Evolutionary conservation across 768 basidiomycete species (phyloP).

Genomic region (Leccinum longicurvipes): DNA sequence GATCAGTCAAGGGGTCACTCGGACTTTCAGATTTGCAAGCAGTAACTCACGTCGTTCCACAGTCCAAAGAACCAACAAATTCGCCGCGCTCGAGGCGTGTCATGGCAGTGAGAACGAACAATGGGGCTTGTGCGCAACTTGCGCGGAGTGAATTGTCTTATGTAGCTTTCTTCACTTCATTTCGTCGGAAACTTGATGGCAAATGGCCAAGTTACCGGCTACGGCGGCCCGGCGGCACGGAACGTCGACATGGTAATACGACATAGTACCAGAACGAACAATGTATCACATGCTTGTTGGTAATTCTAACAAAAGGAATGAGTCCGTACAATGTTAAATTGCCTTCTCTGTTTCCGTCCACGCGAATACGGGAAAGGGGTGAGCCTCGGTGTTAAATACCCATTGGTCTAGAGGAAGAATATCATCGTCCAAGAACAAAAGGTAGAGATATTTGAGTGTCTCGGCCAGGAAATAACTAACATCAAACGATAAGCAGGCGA

Average conservation of each 20-base stretch:
- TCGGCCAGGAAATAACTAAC: constrained; percentile 53
- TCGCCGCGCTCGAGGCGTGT: constrained; percentile 56
- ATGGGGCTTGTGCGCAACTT: not conserved
- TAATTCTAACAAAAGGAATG: not conserved
- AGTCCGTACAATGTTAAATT: constrained; percentile 23
- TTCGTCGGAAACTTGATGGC: not conserved
- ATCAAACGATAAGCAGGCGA: not conserved
- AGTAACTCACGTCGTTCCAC: constrained; percentile 82
- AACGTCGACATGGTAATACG: not conserved
- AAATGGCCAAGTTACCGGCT: not conserved
- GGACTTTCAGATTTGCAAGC: not conserved
- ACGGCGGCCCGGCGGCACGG: not conserved
- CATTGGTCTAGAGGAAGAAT: constrained; percentile 50
- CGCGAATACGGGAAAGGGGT: constrained; percentile 68
- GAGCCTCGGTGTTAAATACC: constrained; percentile 73
- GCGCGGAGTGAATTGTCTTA: constrained; percentile 9
- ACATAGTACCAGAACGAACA: not conserved
- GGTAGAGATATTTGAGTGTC: constrained; percentile 70
- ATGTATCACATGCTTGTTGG: not conserved
- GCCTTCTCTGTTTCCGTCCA: constrained; percentile 56
- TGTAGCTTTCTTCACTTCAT: not conserved
- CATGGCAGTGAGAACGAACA: constrained; percentile 23
- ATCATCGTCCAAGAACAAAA: constrained; percentile 66
- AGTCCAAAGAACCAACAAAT: constrained; percentile 91
- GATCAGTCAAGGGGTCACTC: not conserved